phyloP scores from a whole-genome alignment of 2,329 filamentous ascomycete species.

The Lasiodiplodia gonubiensis region DNA sequence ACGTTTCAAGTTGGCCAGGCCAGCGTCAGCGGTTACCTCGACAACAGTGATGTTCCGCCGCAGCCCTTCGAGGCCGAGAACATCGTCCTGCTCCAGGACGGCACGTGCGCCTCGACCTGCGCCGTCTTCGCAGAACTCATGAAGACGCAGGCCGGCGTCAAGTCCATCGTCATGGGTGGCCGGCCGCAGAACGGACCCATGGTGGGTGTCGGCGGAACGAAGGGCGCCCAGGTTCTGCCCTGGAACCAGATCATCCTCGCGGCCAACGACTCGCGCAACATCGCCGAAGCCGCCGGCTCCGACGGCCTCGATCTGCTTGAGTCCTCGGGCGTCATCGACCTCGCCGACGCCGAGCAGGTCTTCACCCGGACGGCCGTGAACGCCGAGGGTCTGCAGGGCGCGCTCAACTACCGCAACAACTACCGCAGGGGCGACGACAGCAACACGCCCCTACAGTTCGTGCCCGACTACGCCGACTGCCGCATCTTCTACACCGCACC shows the following conservation, averaged over 20 bases:
- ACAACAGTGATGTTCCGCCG: constrained; percentile 36
- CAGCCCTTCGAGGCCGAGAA: constrained; percentile 47
- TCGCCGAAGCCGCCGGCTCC: background rate
- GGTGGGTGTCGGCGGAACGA: constrained; percentile 54
- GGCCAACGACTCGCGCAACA: background rate
- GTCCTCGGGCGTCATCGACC: constrained; percentile 33
- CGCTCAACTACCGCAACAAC: constrained; percentile 44
- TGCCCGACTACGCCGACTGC: constrained; percentile 66
- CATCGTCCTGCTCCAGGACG: constrained; percentile 52
- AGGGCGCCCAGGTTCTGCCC: constrained; percentile 47
- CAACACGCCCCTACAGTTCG: constrained; percentile 61
- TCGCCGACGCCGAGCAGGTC: background rate
- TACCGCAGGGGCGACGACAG: constrained; percentile 35
- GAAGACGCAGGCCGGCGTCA: constrained; percentile 52
- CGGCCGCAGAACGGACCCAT: constrained; percentile 49
- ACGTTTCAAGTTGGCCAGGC: constrained; percentile 34
- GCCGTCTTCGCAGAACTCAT: constrained; percentile 53
- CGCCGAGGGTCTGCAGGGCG: constrained; percentile 22
- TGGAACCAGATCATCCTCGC: background rate
- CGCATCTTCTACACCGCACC: constrained; percentile 63
- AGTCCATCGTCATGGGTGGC: constrained; percentile 51
- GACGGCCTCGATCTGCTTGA: constrained; percentile 37
- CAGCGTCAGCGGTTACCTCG: constrained; percentile 40
- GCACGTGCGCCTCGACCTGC: constrained; percentile 55
- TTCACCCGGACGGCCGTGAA: background rate